Base-by-base conservation (phyloP, 306 rosid genomes). In the Rosa chinensis region DNA sequence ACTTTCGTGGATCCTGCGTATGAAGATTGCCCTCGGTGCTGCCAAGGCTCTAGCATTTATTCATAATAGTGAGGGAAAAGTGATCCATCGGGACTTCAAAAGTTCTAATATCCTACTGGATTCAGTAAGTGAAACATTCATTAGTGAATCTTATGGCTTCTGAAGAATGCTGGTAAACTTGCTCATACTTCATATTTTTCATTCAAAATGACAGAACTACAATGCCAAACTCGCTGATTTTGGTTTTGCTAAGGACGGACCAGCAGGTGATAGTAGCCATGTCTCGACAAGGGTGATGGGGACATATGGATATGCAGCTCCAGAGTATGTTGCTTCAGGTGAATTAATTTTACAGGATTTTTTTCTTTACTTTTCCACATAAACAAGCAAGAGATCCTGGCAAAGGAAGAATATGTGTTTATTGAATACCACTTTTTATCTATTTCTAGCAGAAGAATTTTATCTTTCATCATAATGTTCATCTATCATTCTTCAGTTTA, bases 181-280 rank as follows among this genome's bases (percentile, higher is more conserved):
- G 20, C 42, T 63, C 43, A 63, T 13, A 25, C 68, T 28, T 62
- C 9, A 62, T 23, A 10, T 59, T 23, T 28, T 62, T 25, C 40
- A 28, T 62, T 62, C 39, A 61, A 61, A 62, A 10, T 62, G 18
- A 25, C 68, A 63, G 68, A 13, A 28, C 68, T 32, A 13, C 43
- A 63, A 28, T 63, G 68, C 68, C 68, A 63, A 63, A 12, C 43
- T 32, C 43, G 13, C 68, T 63, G 68, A 63, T 63, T 63, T 63
- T 63, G 68, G 68, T 63, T 63, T 63, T 28, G 68, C 68, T 2
- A 63, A 32, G 68, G n/a, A 63, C 32, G 68, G 68, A 59, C 66
- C 16, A 59, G 28, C 62, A 21, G 62, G 25, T 55, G 62, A n/a
- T 11, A 11, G 7, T 4, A 32, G 69, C 69, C 20, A 32, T 63